Conservation (phyloP, 805 yeast species). For the Myxozyma vanderwaltii region DNA sequence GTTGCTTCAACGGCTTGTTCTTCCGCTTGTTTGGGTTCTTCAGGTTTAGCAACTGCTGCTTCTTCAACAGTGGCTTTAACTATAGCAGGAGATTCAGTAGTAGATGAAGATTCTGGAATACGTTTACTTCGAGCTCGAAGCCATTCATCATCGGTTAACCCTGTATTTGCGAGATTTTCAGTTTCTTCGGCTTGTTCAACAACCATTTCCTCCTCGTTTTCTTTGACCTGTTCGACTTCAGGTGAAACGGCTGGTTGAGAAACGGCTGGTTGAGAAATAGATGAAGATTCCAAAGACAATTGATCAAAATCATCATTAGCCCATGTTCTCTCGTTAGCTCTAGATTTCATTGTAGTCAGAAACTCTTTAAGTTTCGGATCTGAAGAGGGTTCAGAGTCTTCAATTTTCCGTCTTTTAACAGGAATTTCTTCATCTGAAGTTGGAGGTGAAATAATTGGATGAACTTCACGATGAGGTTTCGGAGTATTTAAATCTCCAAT, state of each 20-base stretch:
- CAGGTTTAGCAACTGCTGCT: slow-evolving; percentile 14
- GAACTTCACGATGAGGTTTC: slow-evolving; percentile 2
- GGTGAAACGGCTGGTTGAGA: not conserved
- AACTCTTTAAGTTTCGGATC: slow-evolving; percentile 77
- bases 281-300: not conserved
- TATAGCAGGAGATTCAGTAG: not conserved
- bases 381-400: not conserved
- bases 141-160: slow-evolving; percentile 36
- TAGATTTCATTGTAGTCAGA: slow-evolving; percentile 79
- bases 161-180: slow-evolving; percentile 39
- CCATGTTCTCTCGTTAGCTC: slow-evolving; percentile 72
- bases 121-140: slow-evolving; percentile 31
- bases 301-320: slow-evolving; percentile 52
- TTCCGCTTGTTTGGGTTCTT: not conserved
- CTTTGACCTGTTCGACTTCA: slow-evolving; percentile 34
- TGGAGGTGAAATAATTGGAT: not conserved
- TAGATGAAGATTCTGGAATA: slow-evolving; percentile 14
- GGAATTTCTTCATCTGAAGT: slow-evolving; percentile 5
- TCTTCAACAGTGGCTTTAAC: not conserved
- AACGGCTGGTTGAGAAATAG: not conserved
- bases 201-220: not conserved
- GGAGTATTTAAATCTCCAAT: slow-evolving; percentile 25
- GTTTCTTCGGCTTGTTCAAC: slow-evolving; percentile 26
- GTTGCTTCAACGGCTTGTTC: slow-evolving; percentile 6
- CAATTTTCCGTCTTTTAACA: not conserved